Percentiles rank a stretch among this genome's conserved stretches.
phyloP scores from a whole-genome alignment of 306 rosid species.

The Abrus precatorius region DNA sequence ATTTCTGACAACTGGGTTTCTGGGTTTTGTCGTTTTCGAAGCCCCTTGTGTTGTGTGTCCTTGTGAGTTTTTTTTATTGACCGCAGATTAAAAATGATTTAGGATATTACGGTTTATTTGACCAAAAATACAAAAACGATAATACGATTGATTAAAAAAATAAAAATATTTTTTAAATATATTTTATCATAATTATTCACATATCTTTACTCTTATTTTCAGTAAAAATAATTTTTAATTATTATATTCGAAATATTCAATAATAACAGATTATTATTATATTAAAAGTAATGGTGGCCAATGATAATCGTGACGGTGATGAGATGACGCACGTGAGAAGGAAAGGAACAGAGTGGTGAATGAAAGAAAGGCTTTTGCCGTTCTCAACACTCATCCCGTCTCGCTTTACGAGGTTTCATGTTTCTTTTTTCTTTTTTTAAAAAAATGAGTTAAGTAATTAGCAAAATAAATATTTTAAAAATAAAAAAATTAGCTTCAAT shows the following conservation, averaged over 20 bases:
- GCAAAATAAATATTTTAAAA: too few species aligned
- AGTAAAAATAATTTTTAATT: too few species aligned
- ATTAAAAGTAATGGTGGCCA: neutral
- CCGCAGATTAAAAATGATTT: neutral
- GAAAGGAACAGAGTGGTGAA: constrained; percentile 51
- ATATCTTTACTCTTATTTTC: too few species aligned
- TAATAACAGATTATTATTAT: neutral
- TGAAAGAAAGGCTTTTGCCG: constrained; percentile 57
- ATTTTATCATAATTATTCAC: too few species aligned
- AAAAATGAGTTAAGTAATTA: too few species aligned
- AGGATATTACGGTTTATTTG: too few species aligned
- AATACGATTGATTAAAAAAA: neutral
- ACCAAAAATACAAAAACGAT: neutral
- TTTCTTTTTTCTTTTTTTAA: neutral
- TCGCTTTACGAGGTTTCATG: constrained; percentile 43
- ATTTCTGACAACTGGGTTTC: constrained; percentile 62
- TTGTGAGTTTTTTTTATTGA: neutral
- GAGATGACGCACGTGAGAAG: constrained; percentile 63
- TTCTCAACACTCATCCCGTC: constrained; percentile 54
- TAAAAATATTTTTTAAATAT: too few species aligned
- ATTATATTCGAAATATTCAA: too few species aligned
- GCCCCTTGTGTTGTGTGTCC: neutral
- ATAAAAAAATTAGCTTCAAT: too few species aligned
- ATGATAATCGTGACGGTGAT: constrained; percentile 35
- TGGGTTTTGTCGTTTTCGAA: constrained; percentile 58